These are phyloP conservation scores for Dioscorea alata DNA, from an alignment of 106 monocot species.

Conservation along the genomic window DNA sequence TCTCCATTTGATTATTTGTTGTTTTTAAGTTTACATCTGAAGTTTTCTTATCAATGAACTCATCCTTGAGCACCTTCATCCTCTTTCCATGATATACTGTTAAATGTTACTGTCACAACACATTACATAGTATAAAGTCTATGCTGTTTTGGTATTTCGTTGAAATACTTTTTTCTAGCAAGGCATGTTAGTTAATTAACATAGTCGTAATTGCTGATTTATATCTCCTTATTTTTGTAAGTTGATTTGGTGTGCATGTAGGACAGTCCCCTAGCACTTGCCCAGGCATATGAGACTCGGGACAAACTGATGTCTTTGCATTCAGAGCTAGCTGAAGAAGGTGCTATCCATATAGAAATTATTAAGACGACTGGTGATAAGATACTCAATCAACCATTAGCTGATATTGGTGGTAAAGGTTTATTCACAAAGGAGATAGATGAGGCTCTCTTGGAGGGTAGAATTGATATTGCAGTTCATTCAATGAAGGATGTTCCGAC, in stretches of 20 bases:
- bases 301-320: slow-evolving; percentile 75
- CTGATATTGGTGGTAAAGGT: slow-evolving; percentile 97
- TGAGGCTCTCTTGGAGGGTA: slow-evolving; percentile 83
- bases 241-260: slow-evolving; percentile 23
- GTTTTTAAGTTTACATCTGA: too few species aligned
- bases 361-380: slow-evolving; percentile 98
- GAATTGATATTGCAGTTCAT: slow-evolving; percentile 92
- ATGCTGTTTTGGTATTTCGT: background rate
- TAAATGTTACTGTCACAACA: too few species aligned
- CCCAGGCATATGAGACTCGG: slow-evolving; percentile 89
- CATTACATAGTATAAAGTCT: background rate
- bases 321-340: slow-evolving; percentile 78
- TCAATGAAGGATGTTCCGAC: slow-evolving; percentile 99
- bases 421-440: slow-evolving; percentile 99
- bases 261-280: slow-evolving; percentile 98
- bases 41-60: too few species aligned
- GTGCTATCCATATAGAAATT: slow-evolving; percentile 84
- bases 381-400: slow-evolving; percentile 86
- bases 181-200: background rate
- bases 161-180: background rate
- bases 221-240: background rate
- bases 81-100: background rate
- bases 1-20: too few species aligned
- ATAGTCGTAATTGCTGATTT: background rate
- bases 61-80: too few species aligned